Conservation (phyloP, 495 filamentous ascomycete genomes). For the Aspergillus conjunctus region DNA sequence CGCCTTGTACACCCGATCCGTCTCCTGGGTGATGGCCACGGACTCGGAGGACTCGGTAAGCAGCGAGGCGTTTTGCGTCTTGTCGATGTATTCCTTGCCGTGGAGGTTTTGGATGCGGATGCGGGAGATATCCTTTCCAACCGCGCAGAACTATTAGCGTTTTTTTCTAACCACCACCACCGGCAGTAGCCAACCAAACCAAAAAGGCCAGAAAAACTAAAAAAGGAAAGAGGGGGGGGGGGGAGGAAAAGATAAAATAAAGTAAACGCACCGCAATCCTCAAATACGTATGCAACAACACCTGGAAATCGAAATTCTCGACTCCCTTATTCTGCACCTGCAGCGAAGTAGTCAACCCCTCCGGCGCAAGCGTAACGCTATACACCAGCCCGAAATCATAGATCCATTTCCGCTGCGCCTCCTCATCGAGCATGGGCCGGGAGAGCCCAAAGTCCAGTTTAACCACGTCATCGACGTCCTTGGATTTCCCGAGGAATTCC, state of each 20-base stretch:
- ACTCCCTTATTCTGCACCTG: slow-evolving; percentile 80
- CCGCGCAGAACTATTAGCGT: not conserved
- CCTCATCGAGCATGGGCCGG: slow-evolving; percentile 64
- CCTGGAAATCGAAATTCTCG: slow-evolving; percentile 84
- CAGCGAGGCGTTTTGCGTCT: slow-evolving; percentile 62
- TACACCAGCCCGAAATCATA: slow-evolving; percentile 89
- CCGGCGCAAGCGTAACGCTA: slow-evolving; percentile 78
- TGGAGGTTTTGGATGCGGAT: slow-evolving; percentile 73
- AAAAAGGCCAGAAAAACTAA: not conserved
- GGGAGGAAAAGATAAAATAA: not conserved
- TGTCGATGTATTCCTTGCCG: slow-evolving; percentile 75
- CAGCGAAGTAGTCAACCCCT: slow-evolving; percentile 76
- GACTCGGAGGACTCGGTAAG: slow-evolving; percentile 57
- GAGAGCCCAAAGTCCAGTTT: slow-evolving; percentile 95
- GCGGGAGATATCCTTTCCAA: slow-evolving; percentile 68
- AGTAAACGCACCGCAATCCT: slow-evolving; percentile 64
- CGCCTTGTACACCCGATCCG: slow-evolving; percentile 75
- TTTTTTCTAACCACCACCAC: not conserved
- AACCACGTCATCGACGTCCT: slow-evolving; percentile 62
- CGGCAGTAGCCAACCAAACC: not conserved
- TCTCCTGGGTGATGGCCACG: slow-evolving; percentile 68
- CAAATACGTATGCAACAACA: slow-evolving; percentile 90
- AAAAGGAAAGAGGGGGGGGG: slow-evolving; percentile 12
- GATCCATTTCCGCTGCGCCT: slow-evolving; percentile 69
- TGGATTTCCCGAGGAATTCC: slow-evolving; percentile 63